A percentile compares a stretch with the other conserved stretches of the same genome.
Conservation (phyloP, 2,329 filamentous ascomycete species). For the Aspergillus transmontanensis region DNA sequence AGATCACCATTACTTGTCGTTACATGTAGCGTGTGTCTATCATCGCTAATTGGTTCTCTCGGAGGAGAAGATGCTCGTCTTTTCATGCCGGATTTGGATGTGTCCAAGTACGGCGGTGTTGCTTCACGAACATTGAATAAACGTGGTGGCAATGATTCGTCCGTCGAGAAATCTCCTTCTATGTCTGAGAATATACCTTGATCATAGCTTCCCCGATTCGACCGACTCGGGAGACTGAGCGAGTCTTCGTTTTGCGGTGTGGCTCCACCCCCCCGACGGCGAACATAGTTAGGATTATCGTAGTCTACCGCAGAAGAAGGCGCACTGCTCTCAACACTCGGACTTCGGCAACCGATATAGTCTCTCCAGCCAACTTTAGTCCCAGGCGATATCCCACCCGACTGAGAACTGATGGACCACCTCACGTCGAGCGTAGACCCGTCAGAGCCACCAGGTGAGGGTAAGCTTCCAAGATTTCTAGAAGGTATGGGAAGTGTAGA, state of each 20-base stretch:
- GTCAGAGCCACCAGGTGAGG: constrained; percentile 36
- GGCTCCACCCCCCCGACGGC: constrained; percentile 53
- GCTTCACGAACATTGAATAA: constrained; percentile 44
- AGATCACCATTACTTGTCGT: constrained; percentile 52
- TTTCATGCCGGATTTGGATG: constrained; percentile 60
- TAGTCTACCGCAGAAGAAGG: constrained; percentile 44
- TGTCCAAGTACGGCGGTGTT: constrained; percentile 38
- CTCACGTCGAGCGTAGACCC: constrained; percentile 36
- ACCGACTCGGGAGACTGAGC: constrained; percentile 52
- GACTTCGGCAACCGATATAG: constrained; percentile 44
- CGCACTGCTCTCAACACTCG: constrained; percentile 46
- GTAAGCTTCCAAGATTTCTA: constrained; percentile 34
- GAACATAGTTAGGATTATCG: constrained; percentile 40
- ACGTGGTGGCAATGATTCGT: constrained; percentile 39
- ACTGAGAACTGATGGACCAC: constrained; percentile 44
- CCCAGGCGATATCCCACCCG: constrained; percentile 44
- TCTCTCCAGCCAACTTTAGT: constrained; percentile 45
- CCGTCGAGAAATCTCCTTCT: constrained; percentile 45
- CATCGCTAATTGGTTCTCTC: constrained; percentile 50
- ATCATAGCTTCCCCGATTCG: constrained; percentile 65
- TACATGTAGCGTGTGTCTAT: constrained; percentile 37
- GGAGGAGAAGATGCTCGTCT: constrained; percentile 67
- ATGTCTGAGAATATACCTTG: constrained; percentile 57
- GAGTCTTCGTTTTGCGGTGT: constrained; percentile 53
- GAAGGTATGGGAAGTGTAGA: constrained; percentile 38